Evolutionary conservation across 2,329 filamentous ascomycete genomes (phyloP), one percentile per base, ranked within the genome.

Genomic region (Diplodia corticola): DNA sequence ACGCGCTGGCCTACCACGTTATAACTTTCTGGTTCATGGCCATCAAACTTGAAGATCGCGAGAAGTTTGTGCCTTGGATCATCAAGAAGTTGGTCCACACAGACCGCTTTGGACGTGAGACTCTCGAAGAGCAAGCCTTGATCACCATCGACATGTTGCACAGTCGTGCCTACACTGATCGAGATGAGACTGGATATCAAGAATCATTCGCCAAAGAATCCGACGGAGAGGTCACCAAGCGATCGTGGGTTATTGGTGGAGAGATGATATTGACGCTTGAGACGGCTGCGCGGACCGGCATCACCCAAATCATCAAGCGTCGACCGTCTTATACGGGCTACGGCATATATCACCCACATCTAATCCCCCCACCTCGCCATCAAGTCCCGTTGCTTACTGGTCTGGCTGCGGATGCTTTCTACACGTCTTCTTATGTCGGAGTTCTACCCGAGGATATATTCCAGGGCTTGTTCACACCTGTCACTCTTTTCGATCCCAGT

Each of bases 21-120:
- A 93, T 99, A 70, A 90, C 93, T 1, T 97, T 96, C 75, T 99
- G 95, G 95, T 99, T 98, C 75, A 84, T 99, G 71, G 91, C 93
- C 0, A 78, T 99, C 71, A 94, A 92, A 73, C 84, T 97, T 61
- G 87, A 89, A 44, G 93, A 97, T 74, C 89, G 95, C 60, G 87
- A 89, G 37, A 91, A 88, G 68, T 89, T 96, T 70, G 93, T 97
- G 61, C 88, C 88, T 30, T 97, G 92, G 91, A 97, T 99, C 69
- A 90, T 91, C 12, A 92, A 90, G 73, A 92, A 92, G 69, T 84
- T 99, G 13, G 82, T 86, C 10, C 93, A 94, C 71, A 89, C 86
- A 9, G 92, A 97, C 73, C 85, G 86, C 26, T 86, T 89, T 67
- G 92, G 92, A 17, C 87, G 86, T 48, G 88, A 92, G 65, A 87